These are phyloP conservation scores for Testicularia cyperi DNA, from an alignment of 1,284 basidiomycete genomes.

Conservation along the genomic window DNA sequence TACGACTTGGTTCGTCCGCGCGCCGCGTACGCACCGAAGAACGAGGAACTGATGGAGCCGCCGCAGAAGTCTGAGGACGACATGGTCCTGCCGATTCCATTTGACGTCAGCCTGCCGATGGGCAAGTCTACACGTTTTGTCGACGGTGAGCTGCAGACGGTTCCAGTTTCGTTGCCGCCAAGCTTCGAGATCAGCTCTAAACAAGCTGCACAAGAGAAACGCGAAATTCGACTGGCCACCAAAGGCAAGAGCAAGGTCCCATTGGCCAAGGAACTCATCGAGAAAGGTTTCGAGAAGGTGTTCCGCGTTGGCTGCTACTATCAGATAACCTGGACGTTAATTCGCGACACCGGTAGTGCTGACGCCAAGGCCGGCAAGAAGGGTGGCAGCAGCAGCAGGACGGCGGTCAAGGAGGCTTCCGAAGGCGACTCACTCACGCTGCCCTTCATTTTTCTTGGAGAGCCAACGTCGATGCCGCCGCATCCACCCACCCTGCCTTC, in stretches of 20 bases:
- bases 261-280: slow-evolving; percentile 38
- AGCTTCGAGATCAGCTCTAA: slow-evolving; percentile 53
- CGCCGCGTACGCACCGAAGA: slow-evolving; percentile 27
- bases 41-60: slow-evolving; percentile 34
- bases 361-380: slow-evolving; percentile 21
- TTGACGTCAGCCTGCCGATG: slow-evolving; percentile 45
- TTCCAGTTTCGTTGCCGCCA: slow-evolving; percentile 49
- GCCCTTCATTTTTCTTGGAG: slow-evolving; percentile 53
- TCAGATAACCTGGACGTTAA: slow-evolving; percentile 41
- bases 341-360: slow-evolving; percentile 11
- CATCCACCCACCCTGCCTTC: slow-evolving; percentile 38
- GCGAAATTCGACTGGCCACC: slow-evolving; percentile 33
- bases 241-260: slow-evolving; percentile 33
- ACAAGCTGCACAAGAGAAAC: slow-evolving; percentile 33
- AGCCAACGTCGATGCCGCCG: slow-evolving; percentile 38
- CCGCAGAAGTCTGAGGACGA: slow-evolving; percentile 35
- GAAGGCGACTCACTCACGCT: slow-evolving; percentile 40
- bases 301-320: slow-evolving; percentile 56
- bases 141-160: slow-evolving; percentile 45
- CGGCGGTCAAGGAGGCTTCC: slow-evolving; percentile 15
- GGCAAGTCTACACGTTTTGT: slow-evolving; percentile 46
- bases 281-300: slow-evolving; percentile 44
- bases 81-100: slow-evolving; percentile 40
- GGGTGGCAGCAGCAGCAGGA: slow-evolving; percentile 13
- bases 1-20: slow-evolving; percentile 31